Evolutionary conservation across 805 yeast genomes (phyloP), one percentile per base, ranked within the genome.

Genomic region (Jamesozyma jinghongensis): DNA sequence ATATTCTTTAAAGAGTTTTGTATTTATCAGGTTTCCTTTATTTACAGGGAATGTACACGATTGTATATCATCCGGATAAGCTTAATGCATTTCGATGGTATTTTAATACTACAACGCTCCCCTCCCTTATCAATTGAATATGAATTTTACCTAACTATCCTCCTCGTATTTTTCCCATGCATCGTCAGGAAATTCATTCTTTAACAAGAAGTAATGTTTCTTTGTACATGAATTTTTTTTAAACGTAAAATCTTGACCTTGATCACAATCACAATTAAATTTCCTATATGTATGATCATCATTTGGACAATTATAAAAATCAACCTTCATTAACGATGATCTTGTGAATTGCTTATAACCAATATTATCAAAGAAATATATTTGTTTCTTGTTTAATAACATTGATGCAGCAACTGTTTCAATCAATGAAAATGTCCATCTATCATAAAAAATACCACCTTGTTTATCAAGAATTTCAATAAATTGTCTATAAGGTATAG

Each of bases 381-480:
- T 62, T 53, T 79, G 67, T 35, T 71, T 73, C 51, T 68, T 73
- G 20, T 75, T 71, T 54, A 81, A 57, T 64, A 85, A 80, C 44
- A 84, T 65, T 7, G 85, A 67, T n/a, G 75, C 83, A 19, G 84
- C 92, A 44, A 83, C 73, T 7, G 86, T 77, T 54, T 82, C 85
- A 38, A 83, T 75, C 13, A 90, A 87, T 19, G 90, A 92, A 58
- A 82, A 92, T 41, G 92, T 88, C 87, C 94, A 85, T 53, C 88
- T 70, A 62, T 81, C 82, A 63, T 85, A 85, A 66, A 80, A 85
- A 54, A 86, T 79, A 4, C 92, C 92, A 45, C 90, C 86, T 1
- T 76, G 65, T 37, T 65, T 61, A 56, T 85, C 88, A 40, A 83
- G 68, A 51, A 71, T 63, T 19, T 77, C 75, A 48, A 83, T 81